Base-by-base conservation (phyloP, 805 yeast genomes). In the Osmozyma mogii region DNA sequence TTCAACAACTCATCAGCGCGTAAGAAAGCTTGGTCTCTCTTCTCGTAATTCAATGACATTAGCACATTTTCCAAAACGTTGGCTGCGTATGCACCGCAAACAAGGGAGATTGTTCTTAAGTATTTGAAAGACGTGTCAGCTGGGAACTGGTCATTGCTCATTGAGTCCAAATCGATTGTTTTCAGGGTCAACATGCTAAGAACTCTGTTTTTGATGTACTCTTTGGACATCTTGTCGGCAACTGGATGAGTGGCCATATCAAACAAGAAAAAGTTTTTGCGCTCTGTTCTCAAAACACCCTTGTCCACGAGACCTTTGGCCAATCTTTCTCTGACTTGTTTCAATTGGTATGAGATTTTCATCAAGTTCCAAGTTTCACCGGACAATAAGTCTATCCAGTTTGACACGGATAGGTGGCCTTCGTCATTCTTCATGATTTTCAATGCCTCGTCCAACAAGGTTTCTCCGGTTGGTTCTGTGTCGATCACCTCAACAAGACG, bases 181-280 rank as follows among this genome's bases (percentile, higher is more conserved):
- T 95, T 76, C 20, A 79, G 65, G 6, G 84, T 75, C 44, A 92
- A 65, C 28, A 85, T 52, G 25, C 71, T 68, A 38, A 87, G 61
- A 16, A 85, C 74, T 45, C 96, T 72, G 35, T 75, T 68, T 33
- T 78, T 76, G 33, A 92, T 71, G 32, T 78, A 76, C 43, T 84
- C 94, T 58, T 92, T 92, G 28, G 94, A 78, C 40, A 75, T 63
- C 25, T 80, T 70, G 56, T 92, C 98, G 18, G 88, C 80, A 9
- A 92, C 74, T 6, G 98, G 98, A 57, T 94, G 98, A 6, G 98
- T 92, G 17, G 98, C 95, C 96, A 92, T 92, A 56, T 92, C 98
- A 47, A 92, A 92, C 31, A 92, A 64, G 48, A 92, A 75, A 53
- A 92, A 92, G 61, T 85, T 92, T 54, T 88, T 85, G 56, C 94